These are phyloP conservation scores for Talaromyces atroroseus DNA, from an alignment of 2,329 filamentous ascomycete genomes.

Conservation along the genomic window DNA sequence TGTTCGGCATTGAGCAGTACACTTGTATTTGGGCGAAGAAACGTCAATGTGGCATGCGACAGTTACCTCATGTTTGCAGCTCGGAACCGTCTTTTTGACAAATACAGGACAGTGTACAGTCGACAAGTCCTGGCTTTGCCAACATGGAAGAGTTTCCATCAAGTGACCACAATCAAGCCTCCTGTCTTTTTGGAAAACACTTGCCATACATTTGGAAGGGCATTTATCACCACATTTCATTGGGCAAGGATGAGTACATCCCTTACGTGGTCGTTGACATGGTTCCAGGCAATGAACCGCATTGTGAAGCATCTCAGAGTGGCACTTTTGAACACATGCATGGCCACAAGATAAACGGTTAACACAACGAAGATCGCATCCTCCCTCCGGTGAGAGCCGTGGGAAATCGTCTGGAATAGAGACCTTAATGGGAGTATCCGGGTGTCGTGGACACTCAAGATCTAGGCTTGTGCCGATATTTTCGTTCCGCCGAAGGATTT, in stretches of 20 bases:
- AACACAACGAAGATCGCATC: conserved; percentile 50
- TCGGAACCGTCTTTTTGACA: conserved; percentile 47
- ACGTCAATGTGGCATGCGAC: conserved; percentile 50
- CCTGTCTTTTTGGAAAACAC: conserved; percentile 23
- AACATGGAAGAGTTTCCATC: conserved; percentile 27
- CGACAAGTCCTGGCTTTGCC: conserved; percentile 39
- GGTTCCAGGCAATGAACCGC: conserved; percentile 37
- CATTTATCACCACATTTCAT: conserved; percentile 39
- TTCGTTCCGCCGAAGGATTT: conserved; percentile 43
- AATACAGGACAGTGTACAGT: conserved; percentile 45
- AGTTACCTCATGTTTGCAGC: conserved; percentile 51
- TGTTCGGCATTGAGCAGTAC: conserved; percentile 43
- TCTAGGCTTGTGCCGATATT: conserved; percentile 50
- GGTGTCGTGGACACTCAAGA: conserved; percentile 58
- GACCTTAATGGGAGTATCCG: conserved; percentile 46
- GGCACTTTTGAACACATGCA: conserved; percentile 41
- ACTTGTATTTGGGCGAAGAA: conserved; percentile 38
- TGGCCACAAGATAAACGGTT: conserved; percentile 43
- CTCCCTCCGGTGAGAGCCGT: conserved; percentile 55
- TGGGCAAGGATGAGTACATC: conserved; percentile 41
- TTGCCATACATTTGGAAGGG: conserved; percentile 27
- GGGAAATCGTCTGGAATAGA: conserved; percentile 54
- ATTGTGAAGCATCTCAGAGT: conserved; percentile 40
- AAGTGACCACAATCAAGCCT: conserved; percentile 28
- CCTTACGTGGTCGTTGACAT: conserved; percentile 31